Percentiles rank a stretch among this genome's conserved stretches.
phyloP scores from a whole-genome alignment of 1,284 basidiomycete species.

The Heterobasidion irregulare region DNA sequence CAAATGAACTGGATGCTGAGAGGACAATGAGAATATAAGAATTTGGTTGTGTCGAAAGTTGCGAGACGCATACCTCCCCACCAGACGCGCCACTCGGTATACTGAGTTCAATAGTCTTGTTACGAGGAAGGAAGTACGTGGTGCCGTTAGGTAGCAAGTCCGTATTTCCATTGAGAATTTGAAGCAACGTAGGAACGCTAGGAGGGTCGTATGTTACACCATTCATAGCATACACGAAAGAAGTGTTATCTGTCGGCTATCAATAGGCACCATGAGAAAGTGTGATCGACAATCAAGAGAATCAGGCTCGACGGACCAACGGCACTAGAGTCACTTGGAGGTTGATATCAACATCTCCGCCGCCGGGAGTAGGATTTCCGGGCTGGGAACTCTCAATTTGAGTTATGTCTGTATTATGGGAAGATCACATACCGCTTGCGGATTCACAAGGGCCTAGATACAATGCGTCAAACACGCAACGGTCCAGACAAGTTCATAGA shows the following conservation, averaged over 20 bases:
- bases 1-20: slow-evolving; percentile 28
- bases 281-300: not conserved
- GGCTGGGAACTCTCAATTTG: slow-evolving; percentile 11
- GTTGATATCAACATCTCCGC: slow-evolving; percentile 12
- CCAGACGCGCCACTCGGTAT: slow-evolving; percentile 20
- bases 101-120: slow-evolving; percentile 25
- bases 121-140: slow-evolving; percentile 18
- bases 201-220: slow-evolving; percentile 17
- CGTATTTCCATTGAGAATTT: slow-evolving; percentile 17
- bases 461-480: no score
- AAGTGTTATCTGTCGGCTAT: not conserved
- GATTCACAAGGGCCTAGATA: not conserved
- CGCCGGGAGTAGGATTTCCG: slow-evolving; percentile 14
- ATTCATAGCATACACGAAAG: slow-evolving; percentile 14
- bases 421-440: not conserved
- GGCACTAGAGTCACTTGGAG: slow-evolving; percentile 15
- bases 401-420: not conserved
- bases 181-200: slow-evolving; percentile 16
- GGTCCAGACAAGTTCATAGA: slow-evolving; percentile 3
- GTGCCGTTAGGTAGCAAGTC: slow-evolving; percentile 22
- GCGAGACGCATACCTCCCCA: slow-evolving; percentile 11
- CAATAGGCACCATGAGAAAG: slow-evolving; percentile 8
- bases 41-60: not conserved
- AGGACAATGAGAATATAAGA: not conserved
- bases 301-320: not conserved